phyloP scores from a whole-genome alignment of 495 filamentous ascomycete genomes.

The Neurospora discreta region DNA sequence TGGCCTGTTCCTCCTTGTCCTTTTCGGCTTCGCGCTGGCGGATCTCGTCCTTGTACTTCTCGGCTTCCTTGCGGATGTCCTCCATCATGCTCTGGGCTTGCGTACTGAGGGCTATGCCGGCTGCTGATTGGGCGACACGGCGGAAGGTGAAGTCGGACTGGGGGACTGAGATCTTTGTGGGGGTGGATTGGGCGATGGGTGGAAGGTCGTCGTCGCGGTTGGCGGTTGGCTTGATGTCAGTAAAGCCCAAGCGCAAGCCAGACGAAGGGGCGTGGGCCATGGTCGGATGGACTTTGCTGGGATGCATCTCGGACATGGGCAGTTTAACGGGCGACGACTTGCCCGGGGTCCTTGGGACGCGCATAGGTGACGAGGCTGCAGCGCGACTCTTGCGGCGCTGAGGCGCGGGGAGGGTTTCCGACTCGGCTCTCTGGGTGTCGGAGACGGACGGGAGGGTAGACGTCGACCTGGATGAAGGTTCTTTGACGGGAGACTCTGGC shows the following conservation, averaged over 20 bases:
- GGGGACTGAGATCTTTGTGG: slow-evolving; percentile 34
- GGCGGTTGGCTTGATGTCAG: slow-evolving; percentile 39
- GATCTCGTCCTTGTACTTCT: slow-evolving; percentile 49
- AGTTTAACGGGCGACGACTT: slow-evolving; percentile 41
- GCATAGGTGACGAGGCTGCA: slow-evolving; percentile 32
- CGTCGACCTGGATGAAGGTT: not conserved
- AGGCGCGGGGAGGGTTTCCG: slow-evolving; percentile 12
- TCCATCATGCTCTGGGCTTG: slow-evolving; percentile 72
- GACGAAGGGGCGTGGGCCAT: slow-evolving; percentile 54
- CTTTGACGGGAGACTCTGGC: slow-evolving; percentile 5
- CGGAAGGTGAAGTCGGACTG: slow-evolving; percentile 68
- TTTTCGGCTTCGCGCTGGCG: slow-evolving; percentile 41
- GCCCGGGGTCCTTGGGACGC: slow-evolving; percentile 30
- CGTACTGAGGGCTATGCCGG: slow-evolving; percentile 50
- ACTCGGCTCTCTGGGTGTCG: slow-evolving; percentile 29
- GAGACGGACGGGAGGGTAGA: slow-evolving; percentile 31
- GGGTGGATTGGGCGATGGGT: slow-evolving; percentile 29
- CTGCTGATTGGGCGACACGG: slow-evolving; percentile 41
- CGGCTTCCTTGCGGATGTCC: slow-evolving; percentile 57
- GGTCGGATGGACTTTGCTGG: slow-evolving; percentile 59
- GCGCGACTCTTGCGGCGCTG: slow-evolving; percentile 8
- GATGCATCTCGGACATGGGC: slow-evolving; percentile 63
- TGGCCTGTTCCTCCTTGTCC: slow-evolving; percentile 26
- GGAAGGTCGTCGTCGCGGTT: slow-evolving; percentile 22
- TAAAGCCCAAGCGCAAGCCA: slow-evolving; percentile 55